Evolutionary conservation across 106 monocot genomes (phyloP).

Genomic region (Allium cepa): DNA sequence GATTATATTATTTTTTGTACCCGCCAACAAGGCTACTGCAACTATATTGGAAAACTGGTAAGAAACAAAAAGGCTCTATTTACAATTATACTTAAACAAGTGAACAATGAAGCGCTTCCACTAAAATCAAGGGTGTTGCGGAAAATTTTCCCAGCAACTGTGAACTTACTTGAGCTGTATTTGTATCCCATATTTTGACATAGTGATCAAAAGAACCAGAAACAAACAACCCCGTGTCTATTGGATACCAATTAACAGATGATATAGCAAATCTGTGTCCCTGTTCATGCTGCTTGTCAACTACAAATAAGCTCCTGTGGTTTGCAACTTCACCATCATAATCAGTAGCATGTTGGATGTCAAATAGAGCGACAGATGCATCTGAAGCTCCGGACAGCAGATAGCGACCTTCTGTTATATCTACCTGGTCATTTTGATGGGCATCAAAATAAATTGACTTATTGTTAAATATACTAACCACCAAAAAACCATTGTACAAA

Average conservation of each 20-base stretch:
- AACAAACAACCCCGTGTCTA: constrained; percentile 87
- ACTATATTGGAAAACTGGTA: too few species aligned
- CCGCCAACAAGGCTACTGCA: too few species aligned
- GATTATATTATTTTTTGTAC: too few species aligned
- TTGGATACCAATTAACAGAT: constrained; percentile 82
- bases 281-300: constrained; percentile 65
- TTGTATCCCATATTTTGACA: constrained; percentile 98
- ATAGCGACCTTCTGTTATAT: constrained; percentile 81
- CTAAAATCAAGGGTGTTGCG: too few species aligned
- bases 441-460: too few species aligned
- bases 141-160: too few species aligned
- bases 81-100: too few species aligned
- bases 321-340: constrained; percentile 48
- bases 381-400: constrained; percentile 87
- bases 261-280: constrained; percentile 80
- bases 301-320: constrained; percentile 52
- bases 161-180: constrained; percentile 58
- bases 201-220: constrained; percentile 86
- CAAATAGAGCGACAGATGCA: constrained; percentile 74
- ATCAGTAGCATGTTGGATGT: constrained; percentile 52
- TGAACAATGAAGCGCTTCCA: too few species aligned
- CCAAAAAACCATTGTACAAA: too few species aligned
- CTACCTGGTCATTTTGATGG: constrained; percentile 48
- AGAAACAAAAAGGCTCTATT: neutral
- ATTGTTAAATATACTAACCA: too few species aligned